Conservation (phyloP, 345 rosid genomes). For the Euclidium syriacum region DNA sequence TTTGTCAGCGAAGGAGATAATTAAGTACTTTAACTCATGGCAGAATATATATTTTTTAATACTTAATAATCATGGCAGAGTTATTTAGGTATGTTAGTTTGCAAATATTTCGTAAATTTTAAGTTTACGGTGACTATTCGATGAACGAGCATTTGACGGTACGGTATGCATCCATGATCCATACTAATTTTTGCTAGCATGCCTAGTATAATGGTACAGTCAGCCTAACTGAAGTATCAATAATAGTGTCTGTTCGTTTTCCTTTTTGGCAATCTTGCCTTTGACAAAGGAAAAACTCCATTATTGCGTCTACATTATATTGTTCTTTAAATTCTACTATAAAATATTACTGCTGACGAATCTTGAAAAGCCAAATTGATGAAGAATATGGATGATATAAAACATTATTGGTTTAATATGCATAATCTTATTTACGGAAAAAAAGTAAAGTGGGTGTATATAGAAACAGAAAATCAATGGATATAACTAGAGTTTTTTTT, state of each 20-base stretch:
- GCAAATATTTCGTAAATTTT: too few species aligned
- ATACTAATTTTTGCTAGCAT: neutral
- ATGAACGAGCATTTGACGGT: too few species aligned
- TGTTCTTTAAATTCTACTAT: constrained; percentile 5
- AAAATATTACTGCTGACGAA: neutral
- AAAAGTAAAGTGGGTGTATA: constrained; percentile 5
- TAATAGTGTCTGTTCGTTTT: constrained; percentile 16
- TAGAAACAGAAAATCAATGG: too few species aligned
- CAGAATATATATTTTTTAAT: too few species aligned
- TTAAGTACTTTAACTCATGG: too few species aligned
- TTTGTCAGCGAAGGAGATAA: too few species aligned
- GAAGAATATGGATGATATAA: neutral
- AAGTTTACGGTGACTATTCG: too few species aligned
- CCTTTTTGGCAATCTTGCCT: constrained; percentile 6
- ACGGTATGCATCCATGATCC: too few species aligned
- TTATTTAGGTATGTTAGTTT: too few species aligned
- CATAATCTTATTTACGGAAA: neutral
- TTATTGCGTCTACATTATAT: constrained; percentile 24
- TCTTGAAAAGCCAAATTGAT: neutral
- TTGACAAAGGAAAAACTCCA: constrained; percentile 18
- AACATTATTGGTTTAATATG: neutral
- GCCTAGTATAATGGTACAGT: constrained; percentile 18
- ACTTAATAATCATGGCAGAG: too few species aligned
- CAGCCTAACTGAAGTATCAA: neutral
- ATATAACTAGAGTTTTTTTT: neutral